Conservation (phyloP, 2,329 filamentous ascomycete genomes). For the Xylariomycetidae sp. region DNA sequence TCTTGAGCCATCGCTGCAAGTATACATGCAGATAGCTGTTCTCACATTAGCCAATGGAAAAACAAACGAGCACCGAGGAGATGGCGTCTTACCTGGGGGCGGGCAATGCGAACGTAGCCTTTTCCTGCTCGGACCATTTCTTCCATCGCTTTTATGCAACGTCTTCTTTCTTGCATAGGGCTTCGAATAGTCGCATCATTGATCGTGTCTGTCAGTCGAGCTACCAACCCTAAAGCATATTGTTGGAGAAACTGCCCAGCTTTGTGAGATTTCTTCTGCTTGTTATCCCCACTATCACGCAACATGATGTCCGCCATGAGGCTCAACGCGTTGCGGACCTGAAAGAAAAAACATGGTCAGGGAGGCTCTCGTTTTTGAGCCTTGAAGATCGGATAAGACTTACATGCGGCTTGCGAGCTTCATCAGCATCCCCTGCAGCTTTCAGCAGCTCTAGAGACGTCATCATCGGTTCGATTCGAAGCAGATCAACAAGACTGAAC, state of each 20-base stretch:
- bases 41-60: slow-evolving; percentile 17
- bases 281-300: slow-evolving; percentile 34
- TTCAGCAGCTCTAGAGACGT: slow-evolving; percentile 81
- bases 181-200: slow-evolving; percentile 59
- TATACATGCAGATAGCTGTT: slow-evolving; percentile 83
- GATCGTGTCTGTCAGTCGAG: slow-evolving; percentile 72
- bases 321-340: slow-evolving; percentile 45
- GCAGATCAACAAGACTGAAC: slow-evolving; percentile 60
- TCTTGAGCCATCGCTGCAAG: slow-evolving; percentile 75
- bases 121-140: slow-evolving; percentile 80
- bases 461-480: slow-evolving; percentile 69
- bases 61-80: background rate
- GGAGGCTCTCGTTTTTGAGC: background rate
- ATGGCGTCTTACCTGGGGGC: slow-evolving; percentile 65
- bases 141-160: slow-evolving; percentile 77
- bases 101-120: slow-evolving; percentile 67
- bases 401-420: slow-evolving; percentile 53
- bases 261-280: slow-evolving; percentile 49
- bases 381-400: slow-evolving; percentile 20
- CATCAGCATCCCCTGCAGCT: slow-evolving; percentile 64
- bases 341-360: slow-evolving; percentile 19
- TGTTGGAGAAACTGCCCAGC: slow-evolving; percentile 74
- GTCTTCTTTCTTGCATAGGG: slow-evolving; percentile 62
- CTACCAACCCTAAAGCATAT: slow-evolving; percentile 83
- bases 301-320: slow-evolving; percentile 41